Percentiles rank a stretch among this genome's conserved stretches.
Conservation (phyloP, 2,329 filamentous ascomycete genomes). For the Alternaria panax region DNA sequence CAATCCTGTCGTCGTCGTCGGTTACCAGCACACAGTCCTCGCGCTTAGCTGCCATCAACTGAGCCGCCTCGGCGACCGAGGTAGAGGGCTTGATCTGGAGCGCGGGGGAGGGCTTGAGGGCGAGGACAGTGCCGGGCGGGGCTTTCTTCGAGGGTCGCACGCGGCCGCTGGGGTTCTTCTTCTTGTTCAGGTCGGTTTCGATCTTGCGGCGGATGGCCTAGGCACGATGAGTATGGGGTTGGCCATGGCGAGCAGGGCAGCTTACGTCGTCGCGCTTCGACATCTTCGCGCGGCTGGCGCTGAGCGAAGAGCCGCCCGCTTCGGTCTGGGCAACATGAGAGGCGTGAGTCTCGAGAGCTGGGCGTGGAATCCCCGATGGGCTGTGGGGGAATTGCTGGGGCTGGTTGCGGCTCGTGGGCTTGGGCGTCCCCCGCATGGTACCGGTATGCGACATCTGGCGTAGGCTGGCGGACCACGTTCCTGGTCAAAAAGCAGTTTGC, state of each 20-base stretch:
- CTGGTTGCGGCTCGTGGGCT: conserved; percentile 69
- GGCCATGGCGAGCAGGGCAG: conserved; percentile 26
- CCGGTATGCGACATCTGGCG: conserved; percentile 65
- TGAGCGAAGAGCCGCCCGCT: conserved; percentile 72
- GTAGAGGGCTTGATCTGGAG: conserved; percentile 97
- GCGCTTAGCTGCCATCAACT: conserved; percentile 98
- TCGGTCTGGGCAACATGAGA: conserved; percentile 64
- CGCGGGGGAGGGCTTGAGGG: conserved; percentile 91
- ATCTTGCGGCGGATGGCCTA: conserved; percentile 97
- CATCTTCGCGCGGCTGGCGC: conserved; percentile 94
- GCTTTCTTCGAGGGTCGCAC: conserved; percentile 89
- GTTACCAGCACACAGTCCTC: conserved; percentile 98
- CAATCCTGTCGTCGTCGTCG: conserved; percentile 96
- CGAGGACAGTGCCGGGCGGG: conserved; percentile 92
- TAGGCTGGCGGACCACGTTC: conserved; percentile 7
- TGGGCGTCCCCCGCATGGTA: conserved; percentile 75
- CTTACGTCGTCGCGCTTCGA: conserved; percentile 97
- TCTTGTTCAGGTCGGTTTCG: conserved; percentile 97
- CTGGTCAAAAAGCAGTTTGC: not conserved
- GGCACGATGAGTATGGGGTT: conserved; percentile 12
- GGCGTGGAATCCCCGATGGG: conserved; percentile 75
- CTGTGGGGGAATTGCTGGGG: conserved; percentile 65
- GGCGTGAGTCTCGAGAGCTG: conserved; percentile 66
- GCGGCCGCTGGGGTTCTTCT: conserved; percentile 81
- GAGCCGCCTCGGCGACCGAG: conserved; percentile 93